A percentile compares a stretch with the other conserved stretches of the same genome.
These are phyloP conservation scores for Salix udensis DNA, from an alignment of 345 rosid species.

Conservation along the genomic window DNA sequence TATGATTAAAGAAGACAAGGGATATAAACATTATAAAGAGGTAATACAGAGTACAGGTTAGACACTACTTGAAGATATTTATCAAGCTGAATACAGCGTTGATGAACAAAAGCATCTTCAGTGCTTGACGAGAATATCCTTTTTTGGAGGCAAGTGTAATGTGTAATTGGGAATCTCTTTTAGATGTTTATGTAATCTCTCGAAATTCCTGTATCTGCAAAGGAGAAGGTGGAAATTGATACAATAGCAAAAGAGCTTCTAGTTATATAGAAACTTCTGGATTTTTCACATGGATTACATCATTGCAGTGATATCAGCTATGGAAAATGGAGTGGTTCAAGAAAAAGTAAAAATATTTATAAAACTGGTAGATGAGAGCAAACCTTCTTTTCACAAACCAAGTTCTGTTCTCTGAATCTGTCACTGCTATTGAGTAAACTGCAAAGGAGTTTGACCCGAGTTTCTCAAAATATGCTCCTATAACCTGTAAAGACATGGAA, in stretches of 20 bases:
- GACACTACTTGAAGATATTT: conserved; percentile 71
- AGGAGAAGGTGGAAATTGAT: not conserved
- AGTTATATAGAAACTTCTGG: conserved; percentile 11
- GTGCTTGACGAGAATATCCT: conserved; percentile 98
- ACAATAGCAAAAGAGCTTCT: conserved; percentile 7
- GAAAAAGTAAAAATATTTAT: not conserved
- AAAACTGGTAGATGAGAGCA: conserved; percentile 19
- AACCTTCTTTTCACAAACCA: conserved; percentile 99
- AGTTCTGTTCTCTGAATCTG: conserved; percentile 69
- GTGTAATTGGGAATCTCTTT: conserved; percentile 98
- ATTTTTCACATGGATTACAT: not conserved
- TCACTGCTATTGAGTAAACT: conserved; percentile 95
- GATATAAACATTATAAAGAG: conserved; percentile 6
- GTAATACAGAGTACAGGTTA: conserved; percentile 14
- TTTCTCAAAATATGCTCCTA: conserved; percentile 85
- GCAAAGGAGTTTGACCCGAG: conserved; percentile 66
- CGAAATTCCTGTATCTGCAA: conserved; percentile 93
- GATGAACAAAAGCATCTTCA: conserved; percentile 94
- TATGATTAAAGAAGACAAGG: conserved; percentile 13
- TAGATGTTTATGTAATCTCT: conserved; percentile 84
- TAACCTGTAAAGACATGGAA: conserved; percentile 53
- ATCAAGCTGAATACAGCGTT: conserved; percentile 97
- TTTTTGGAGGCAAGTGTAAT: conserved; percentile 93
- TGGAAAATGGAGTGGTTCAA: not conserved
- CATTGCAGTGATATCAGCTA: no score